Evolutionary conservation across 805 yeast species (phyloP).

Genomic region (Clavispora vitiphila): DNA sequence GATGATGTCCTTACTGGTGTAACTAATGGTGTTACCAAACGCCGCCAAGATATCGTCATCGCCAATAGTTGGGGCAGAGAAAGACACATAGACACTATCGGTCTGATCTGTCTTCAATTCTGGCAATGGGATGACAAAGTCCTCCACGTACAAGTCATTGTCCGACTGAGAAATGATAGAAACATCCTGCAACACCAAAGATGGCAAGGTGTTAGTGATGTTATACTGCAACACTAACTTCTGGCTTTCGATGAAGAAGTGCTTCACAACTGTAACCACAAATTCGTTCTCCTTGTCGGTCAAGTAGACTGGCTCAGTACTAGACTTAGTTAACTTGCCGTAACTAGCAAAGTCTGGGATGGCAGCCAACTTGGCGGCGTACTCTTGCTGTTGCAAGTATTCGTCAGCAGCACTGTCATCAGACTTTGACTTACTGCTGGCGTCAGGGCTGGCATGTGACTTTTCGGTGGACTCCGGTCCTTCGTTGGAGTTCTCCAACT

Average conservation of each 20-base stretch:
- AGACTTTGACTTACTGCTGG: slow-evolving; percentile 14
- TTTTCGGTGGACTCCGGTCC: slow-evolving; percentile 3
- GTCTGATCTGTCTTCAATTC: slow-evolving; percentile 64
- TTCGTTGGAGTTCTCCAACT: slow-evolving; percentile 19
- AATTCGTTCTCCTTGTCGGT: slow-evolving; percentile 94
- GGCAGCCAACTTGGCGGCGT: slow-evolving; percentile 60
- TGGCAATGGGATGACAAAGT: slow-evolving; percentile 69
- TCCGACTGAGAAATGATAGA: slow-evolving; percentile 65
- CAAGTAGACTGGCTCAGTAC: slow-evolving; percentile 53
- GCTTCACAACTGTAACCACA: slow-evolving; percentile 80
- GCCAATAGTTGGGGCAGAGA: slow-evolving; percentile 52
- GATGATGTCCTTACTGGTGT: slow-evolving; percentile 74
- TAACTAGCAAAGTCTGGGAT: slow-evolving; percentile 70
- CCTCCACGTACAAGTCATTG: slow-evolving; percentile 54
- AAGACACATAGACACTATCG: slow-evolving; percentile 76
- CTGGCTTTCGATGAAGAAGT: slow-evolving; percentile 63
- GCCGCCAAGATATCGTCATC: slow-evolving; percentile 34
- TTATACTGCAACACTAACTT: slow-evolving; percentile 76
- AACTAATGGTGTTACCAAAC: slow-evolving; percentile 65
- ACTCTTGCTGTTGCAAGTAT: slow-evolving; percentile 53
- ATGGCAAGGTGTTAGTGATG: slow-evolving; percentile 78
- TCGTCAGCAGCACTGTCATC: slow-evolving; percentile 17
- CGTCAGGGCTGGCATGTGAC: slow-evolving; percentile 10
- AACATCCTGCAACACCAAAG: slow-evolving; percentile 71
- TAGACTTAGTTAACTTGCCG: slow-evolving; percentile 73